Evolutionary conservation across 345 rosid species (phyloP).

Genomic region (Bruguiera gymnorhiza): DNA sequence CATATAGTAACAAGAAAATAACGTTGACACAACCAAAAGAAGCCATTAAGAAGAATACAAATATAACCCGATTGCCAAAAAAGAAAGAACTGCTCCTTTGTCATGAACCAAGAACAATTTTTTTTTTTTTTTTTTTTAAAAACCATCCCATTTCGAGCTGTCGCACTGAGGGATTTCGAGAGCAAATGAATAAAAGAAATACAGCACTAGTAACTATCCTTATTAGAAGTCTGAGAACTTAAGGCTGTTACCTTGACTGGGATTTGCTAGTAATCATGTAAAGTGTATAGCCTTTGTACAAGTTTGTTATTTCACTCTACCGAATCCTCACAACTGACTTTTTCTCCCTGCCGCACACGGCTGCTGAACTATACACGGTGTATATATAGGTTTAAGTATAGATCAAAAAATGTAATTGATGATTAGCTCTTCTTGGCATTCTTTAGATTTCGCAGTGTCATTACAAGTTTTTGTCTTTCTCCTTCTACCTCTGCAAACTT

Average conservation of each 20-base stretch:
- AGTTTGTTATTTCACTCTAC: constrained; percentile 29
- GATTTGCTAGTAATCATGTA: constrained; percentile 12
- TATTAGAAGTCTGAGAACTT: too few species aligned
- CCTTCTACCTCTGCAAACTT: constrained; percentile 95
- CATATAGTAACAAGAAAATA: too few species aligned
- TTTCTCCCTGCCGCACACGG: constrained; percentile 10
- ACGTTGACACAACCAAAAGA: too few species aligned
- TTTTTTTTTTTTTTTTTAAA: too few species aligned
- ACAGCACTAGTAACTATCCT: too few species aligned
- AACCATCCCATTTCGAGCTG: too few species aligned
- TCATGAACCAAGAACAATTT: too few species aligned
- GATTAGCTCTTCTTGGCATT: constrained; percentile 55
- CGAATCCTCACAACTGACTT: constrained; percentile 10
- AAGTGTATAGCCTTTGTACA: constrained; percentile 36
- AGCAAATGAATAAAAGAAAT: too few species aligned
- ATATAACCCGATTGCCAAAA: too few species aligned
- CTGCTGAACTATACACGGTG: constrained; percentile 39
- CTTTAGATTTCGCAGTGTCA: constrained; percentile 76
- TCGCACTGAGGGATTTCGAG: too few species aligned
- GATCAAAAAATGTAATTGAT: constrained; percentile 13
- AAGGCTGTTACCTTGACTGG: constrained; percentile 15
- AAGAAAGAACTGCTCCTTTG: too few species aligned
- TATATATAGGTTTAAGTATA: constrained; percentile 12
- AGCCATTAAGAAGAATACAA: too few species aligned
- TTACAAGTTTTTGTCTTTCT: constrained; percentile 85